Evolutionary conservation across 306 rosid species (phyloP), one percentile per base, ranked within the genome.

Genomic region (Styphnolobium japonicum): DNA sequence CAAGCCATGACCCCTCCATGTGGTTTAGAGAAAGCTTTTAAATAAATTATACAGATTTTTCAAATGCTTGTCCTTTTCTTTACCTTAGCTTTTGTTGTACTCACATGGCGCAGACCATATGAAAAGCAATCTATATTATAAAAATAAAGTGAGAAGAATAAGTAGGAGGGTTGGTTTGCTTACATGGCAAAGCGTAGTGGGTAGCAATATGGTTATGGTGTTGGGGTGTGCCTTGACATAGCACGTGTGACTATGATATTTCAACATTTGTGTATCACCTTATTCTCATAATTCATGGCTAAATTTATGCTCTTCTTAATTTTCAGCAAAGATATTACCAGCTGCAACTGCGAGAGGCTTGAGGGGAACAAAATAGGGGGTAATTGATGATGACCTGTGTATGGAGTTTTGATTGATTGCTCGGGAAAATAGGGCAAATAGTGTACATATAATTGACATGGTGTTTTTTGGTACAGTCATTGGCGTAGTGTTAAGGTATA

Each of bases 1-100:
- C 89, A 92, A 81, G 60, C 56, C 73, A 77, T 83, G 93, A 86
- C 94, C 94, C 94, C 90, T 92, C 94, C 94, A 92, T 88, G 94
- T 92, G 94, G 86, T 37, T 81, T 79, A 69, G 79, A 81, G 63
- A 43, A 69, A 76, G 67, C 84, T 85, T 91, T 80, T 82, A 56
- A 67, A 76, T 79, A 79, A 86, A 85, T 22, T 69, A 73, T 57
- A 16, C 27, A 60, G 2, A 34, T 52, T 68, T 85, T 37, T 81
- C 27, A 85, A 87, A 85, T 83, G 86, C 81, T 67, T 67, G 92
- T 88, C 88, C 82, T 84, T 88, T 88, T 87, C 93, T 76, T 76
- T 81, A 60, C 67, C 80, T 69, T 79, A 67, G 76, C 90, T 82
- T 88, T 90, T 84, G 74, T 80, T 84, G 83, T 73, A 53, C 85